These are phyloP conservation scores for Aspergillus bridgeri DNA, from an alignment of 495 filamentous ascomycete genomes.

Conservation along the genomic window DNA sequence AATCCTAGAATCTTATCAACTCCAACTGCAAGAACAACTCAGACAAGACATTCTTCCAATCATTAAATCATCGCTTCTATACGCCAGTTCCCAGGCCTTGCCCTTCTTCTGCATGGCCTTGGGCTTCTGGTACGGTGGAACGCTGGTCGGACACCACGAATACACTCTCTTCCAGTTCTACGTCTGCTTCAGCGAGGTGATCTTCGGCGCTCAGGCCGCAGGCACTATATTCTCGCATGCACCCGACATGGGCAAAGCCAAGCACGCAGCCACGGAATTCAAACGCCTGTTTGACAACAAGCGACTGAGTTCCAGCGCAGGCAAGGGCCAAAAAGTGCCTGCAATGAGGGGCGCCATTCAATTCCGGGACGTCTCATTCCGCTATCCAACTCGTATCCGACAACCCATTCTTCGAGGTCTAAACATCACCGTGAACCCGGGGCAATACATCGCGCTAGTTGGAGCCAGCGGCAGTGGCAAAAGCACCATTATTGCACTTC, in stretches of 20 bases:
- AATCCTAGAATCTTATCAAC: conserved; percentile 66
- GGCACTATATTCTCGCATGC: conserved; percentile 83
- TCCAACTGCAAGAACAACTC: conserved; percentile 59
- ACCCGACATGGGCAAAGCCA: conserved; percentile 83
- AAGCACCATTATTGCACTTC: conserved; percentile 70
- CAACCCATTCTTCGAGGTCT: conserved; percentile 71
- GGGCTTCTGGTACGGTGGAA: conserved; percentile 90
- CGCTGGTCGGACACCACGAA: conserved; percentile 63
- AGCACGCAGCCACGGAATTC: conserved; percentile 69
- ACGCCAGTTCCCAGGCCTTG: conserved; percentile 73
- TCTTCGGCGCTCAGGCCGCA: conserved; percentile 80
- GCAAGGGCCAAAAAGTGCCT: conserved; percentile 53
- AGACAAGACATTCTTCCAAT: conserved; percentile 59
- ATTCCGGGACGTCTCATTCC: conserved; percentile 75
- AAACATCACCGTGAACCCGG: conserved; percentile 65
- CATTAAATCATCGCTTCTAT: conserved; percentile 64
- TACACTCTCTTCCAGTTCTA: conserved; percentile 79
- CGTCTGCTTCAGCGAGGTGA: conserved; percentile 73
- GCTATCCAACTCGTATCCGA: conserved; percentile 73
- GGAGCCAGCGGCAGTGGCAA: conserved; percentile 81
- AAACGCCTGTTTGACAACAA: conserved; percentile 70
- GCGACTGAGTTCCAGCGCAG: conserved; percentile 67
- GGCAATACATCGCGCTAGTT: conserved; percentile 76
- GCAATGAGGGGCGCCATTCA: conserved; percentile 63
- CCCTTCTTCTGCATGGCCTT: conserved; percentile 79